These are phyloP conservation scores for Camptophora hylomeconis DNA, from an alignment of 2,329 filamentous ascomycete genomes.

Conservation along the genomic window DNA sequence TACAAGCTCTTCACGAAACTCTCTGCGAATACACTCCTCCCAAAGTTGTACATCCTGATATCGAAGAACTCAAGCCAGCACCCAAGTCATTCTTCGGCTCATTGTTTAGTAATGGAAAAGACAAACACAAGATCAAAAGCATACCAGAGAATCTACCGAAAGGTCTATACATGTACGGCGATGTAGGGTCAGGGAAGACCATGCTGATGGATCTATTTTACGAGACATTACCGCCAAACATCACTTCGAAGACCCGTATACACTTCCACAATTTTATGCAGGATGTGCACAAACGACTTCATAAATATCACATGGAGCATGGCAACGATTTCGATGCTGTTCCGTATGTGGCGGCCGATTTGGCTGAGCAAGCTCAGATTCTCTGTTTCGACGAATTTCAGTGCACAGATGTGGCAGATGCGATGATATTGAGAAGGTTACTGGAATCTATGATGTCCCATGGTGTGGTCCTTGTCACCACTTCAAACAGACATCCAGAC, in stretches of 20 bases:
- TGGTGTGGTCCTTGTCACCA: constrained; percentile 91
- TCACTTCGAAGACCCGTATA: constrained; percentile 75
- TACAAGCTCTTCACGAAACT: constrained; percentile 81
- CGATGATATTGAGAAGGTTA: constrained; percentile 84
- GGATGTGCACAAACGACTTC: constrained; percentile 80
- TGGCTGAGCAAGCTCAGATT: constrained; percentile 72
- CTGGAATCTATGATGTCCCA: constrained; percentile 89
- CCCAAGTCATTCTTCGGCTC: constrained; percentile 40
- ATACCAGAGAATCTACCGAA: constrained; percentile 68
- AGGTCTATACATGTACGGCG: constrained; percentile 87
- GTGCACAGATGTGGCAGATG: constrained; percentile 94
- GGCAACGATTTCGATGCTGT: constrained; percentile 83
- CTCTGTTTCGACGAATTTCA: constrained; percentile 99
- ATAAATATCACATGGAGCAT: constrained; percentile 77
- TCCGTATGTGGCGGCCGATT: constrained; percentile 87
- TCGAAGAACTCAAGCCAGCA: constrained; percentile 52
- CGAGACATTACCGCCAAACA: constrained; percentile 71
- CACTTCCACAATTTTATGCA: constrained; percentile 99
- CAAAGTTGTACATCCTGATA: constrained; percentile 60
- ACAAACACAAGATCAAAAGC: constrained; percentile 30
- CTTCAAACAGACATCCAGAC: constrained; percentile 89
- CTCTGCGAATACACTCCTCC: constrained; percentile 61
- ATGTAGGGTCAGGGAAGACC: constrained; percentile 95
- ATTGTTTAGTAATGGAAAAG: constrained; percentile 33
- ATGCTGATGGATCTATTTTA: constrained; percentile 99